These are phyloP conservation scores for Saccharomyces eubayanus DNA, from an alignment of 805 yeast genomes.

Conservation along the genomic window DNA sequence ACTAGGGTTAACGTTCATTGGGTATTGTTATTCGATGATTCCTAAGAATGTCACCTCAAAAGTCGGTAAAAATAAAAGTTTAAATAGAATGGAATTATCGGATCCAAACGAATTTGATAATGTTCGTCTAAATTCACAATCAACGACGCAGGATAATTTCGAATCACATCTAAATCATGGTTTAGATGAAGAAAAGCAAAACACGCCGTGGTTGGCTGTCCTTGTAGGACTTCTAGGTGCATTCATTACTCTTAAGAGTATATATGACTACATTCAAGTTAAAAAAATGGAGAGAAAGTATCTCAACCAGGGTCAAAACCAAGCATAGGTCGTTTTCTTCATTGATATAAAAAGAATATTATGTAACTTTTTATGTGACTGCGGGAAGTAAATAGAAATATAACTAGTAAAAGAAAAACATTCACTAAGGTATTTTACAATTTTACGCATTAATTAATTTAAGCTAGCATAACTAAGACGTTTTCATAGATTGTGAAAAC, in stretches of 20 bases:
- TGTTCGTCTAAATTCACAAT: constrained; percentile 17
- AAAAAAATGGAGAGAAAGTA: constrained; percentile 55
- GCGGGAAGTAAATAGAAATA: background rate
- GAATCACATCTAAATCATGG: constrained; percentile 28
- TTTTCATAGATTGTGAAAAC: constrained; percentile 94
- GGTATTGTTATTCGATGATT: constrained; percentile 53
- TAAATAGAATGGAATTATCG: constrained; percentile 41
- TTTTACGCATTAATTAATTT: background rate
- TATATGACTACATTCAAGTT: constrained; percentile 68
- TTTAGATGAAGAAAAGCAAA: constrained; percentile 24
- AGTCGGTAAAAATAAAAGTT: constrained; percentile 24
- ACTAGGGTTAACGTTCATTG: constrained; percentile 72
- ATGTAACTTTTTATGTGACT: background rate
- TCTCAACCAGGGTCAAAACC: constrained; percentile 19
- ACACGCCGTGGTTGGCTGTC: constrained; percentile 50
- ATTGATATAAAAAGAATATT: background rate
- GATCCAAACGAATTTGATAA: constrained; percentile 54
- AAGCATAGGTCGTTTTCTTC: background rate
- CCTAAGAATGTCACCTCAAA: constrained; percentile 36
- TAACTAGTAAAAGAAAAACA: background rate
- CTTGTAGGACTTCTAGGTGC: constrained; percentile 61
- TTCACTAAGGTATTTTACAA: background rate
- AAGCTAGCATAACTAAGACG: constrained; percentile 44
- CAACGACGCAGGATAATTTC: constrained; percentile 22
- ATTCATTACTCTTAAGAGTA: constrained; percentile 54